Evolutionary conservation across 768 basidiomycete species (phyloP).

Genomic region (Suillus lakei): DNA sequence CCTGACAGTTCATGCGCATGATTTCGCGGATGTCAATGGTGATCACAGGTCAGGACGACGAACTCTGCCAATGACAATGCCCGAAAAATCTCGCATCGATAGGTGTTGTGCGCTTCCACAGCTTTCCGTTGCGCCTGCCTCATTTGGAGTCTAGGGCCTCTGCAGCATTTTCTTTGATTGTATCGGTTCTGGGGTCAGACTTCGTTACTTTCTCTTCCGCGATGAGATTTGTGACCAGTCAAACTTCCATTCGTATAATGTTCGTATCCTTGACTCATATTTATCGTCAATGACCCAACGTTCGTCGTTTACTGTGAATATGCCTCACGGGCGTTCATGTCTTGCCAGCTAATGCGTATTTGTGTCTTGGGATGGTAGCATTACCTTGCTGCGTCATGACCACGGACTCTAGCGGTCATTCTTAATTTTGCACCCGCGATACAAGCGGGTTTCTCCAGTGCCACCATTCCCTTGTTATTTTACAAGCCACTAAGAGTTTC

Average conservation of each 20-base stretch:
- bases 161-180: slow-evolving; percentile 13
- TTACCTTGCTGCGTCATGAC: neutral
- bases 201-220: slow-evolving; percentile 19
- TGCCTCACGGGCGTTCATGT: neutral
- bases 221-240: slow-evolving; percentile 14
- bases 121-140: slow-evolving; percentile 14
- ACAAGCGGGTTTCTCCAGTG: no score
- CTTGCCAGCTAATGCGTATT: neutral
- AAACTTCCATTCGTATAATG: slow-evolving; percentile 20
- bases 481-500: no score
- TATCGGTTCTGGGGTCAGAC: slow-evolving; percentile 20
- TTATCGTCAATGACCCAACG: neutral
- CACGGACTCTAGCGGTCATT: no score
- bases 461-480: no score
- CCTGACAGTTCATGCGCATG: slow-evolving; percentile 44
- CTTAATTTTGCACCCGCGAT: no score
- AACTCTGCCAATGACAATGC: slow-evolving; percentile 33
- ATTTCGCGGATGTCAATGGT: slow-evolving; percentile 38
- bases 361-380: neutral
- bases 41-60: slow-evolving; percentile 34
- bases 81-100: slow-evolving; percentile 18
- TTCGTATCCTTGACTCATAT: neutral
- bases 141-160: slow-evolving; percentile 15
- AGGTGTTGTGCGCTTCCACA: slow-evolving; percentile 16
- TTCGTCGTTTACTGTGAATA: neutral